Percentiles rank a stretch among this genome's conserved stretches.
These are phyloP conservation scores for Drechslerella stenobrocha DNA, from an alignment of 2,329 filamentous ascomycete species.

Conservation along the genomic window DNA sequence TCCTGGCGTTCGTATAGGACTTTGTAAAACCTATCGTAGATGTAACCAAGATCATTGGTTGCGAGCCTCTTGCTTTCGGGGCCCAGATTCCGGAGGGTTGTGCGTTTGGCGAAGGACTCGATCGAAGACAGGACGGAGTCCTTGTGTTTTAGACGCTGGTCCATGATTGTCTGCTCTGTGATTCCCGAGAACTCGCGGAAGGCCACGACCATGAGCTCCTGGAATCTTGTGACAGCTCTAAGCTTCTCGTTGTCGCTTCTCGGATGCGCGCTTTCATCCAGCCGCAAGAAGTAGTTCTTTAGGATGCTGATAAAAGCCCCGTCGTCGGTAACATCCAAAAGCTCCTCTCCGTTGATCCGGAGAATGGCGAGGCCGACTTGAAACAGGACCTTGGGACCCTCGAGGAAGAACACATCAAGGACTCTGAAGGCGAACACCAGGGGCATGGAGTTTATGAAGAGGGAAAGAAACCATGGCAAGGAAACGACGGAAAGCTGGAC, in stretches of 20 bases:
- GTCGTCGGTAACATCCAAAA: constrained; percentile 89
- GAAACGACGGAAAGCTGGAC: constrained; percentile 97
- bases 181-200: constrained; percentile 98
- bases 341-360: constrained; percentile 92
- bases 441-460: constrained; percentile 99
- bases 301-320: constrained; percentile 95
- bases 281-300: constrained; percentile 87
- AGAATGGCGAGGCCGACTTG: constrained; percentile 96
- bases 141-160: constrained; percentile 88
- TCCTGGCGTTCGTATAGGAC: constrained; percentile 91
- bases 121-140: constrained; percentile 92
- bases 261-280: constrained; percentile 95
- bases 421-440: constrained; percentile 96
- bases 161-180: constrained; percentile 87
- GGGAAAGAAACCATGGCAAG: constrained; percentile 93
- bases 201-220: constrained; percentile 97
- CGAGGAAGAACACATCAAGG: constrained; percentile 95
- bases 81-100: constrained; percentile 90
- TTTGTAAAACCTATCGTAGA: constrained; percentile 93
- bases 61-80: constrained; percentile 91
- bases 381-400: constrained; percentile 95
- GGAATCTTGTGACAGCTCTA: constrained; percentile 89
- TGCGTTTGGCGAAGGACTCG: constrained; percentile 95
- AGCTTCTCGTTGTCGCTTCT: constrained; percentile 94
- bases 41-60: constrained; percentile 78